Percentiles rank a stretch among this genome's conserved stretches.
Evolutionary conservation across 441 rosid genomes (phyloP).

Genomic region (Isatis lusitanica): DNA sequence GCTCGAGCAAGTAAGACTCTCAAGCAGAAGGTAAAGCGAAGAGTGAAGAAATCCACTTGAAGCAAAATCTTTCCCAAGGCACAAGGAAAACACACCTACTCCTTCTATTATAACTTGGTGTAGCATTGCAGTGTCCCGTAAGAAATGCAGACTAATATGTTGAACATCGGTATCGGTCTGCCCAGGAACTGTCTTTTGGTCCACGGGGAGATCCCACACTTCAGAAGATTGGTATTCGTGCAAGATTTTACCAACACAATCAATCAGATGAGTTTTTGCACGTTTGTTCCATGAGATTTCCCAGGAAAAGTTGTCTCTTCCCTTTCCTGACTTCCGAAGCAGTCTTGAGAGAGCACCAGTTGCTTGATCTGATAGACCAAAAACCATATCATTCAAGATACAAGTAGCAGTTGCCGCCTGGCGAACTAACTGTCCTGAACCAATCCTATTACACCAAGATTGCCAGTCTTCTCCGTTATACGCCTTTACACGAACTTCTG

Average conservation of each 20-base stretch:
- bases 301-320: slow-evolving; percentile 51
- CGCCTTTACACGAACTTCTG: slow-evolving; percentile 71
- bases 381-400: slow-evolving; percentile 88
- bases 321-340: slow-evolving; percentile 55
- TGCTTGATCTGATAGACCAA: slow-evolving; percentile 74
- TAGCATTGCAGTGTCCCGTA: slow-evolving; percentile 71
- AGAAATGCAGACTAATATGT: slow-evolving; percentile 60
- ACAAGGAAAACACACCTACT: slow-evolving; percentile 73
- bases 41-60: slow-evolving; percentile 90
- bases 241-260: slow-evolving; percentile 80
- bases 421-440: slow-evolving; percentile 79
- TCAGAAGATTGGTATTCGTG: slow-evolving; percentile 88
- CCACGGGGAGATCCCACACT: slow-evolving; percentile 85
- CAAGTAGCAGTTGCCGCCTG: slow-evolving; percentile 84
- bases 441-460: slow-evolving; percentile 77
- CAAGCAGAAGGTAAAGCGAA: slow-evolving; percentile 85
- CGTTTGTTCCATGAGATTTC: slow-evolving; percentile 51
- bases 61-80: slow-evolving; percentile 75
- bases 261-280: slow-evolving; percentile 56
- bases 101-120: slow-evolving; percentile 84
- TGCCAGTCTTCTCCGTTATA: slow-evolving; percentile 77
- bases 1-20: slow-evolving; percentile 72
- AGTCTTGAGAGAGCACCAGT: slow-evolving; percentile 49
- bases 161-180: slow-evolving; percentile 46
- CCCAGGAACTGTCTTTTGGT: slow-evolving; percentile 41